Evolutionary conservation across 2,329 filamentous ascomycete genomes (phyloP).

Genomic region (Aspergillus piperis): DNA sequence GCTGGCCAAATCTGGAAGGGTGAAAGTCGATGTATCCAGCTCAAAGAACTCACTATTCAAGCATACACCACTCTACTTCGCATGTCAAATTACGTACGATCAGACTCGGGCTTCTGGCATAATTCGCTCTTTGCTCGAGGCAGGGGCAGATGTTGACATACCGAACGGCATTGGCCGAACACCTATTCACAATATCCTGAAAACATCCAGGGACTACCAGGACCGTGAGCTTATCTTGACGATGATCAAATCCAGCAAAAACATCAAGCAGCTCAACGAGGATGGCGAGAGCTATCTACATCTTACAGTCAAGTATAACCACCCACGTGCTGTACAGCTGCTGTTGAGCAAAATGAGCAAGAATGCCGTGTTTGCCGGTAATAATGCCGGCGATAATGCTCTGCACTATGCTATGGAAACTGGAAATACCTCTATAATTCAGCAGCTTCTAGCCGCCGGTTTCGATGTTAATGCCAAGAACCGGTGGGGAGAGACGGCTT

Average conservation of each 20-base stretch:
- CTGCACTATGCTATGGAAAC: neutral
- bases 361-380: neutral
- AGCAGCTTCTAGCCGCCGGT: neutral
- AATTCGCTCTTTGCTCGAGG: neutral
- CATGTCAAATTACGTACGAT: too few relatives aligned
- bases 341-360: neutral
- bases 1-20: neutral
- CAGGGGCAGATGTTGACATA: conserved; percentile 14
- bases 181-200: neutral
- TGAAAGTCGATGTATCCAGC: neutral
- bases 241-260: neutral
- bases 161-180: neutral
- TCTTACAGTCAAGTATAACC: neutral
- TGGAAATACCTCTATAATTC: neutral
- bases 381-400: neutral
- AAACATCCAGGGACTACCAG: neutral
- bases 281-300: neutral
- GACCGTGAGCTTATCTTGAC: neutral
- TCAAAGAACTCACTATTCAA: neutral
- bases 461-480: neutral
- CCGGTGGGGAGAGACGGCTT: neutral
- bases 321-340: neutral
- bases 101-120: too few relatives aligned
- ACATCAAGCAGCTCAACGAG: neutral
- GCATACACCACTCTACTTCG: neutral